Evolutionary conservation across 306 rosid species (phyloP).

Genomic region (Gleditsia sinensis): DNA sequence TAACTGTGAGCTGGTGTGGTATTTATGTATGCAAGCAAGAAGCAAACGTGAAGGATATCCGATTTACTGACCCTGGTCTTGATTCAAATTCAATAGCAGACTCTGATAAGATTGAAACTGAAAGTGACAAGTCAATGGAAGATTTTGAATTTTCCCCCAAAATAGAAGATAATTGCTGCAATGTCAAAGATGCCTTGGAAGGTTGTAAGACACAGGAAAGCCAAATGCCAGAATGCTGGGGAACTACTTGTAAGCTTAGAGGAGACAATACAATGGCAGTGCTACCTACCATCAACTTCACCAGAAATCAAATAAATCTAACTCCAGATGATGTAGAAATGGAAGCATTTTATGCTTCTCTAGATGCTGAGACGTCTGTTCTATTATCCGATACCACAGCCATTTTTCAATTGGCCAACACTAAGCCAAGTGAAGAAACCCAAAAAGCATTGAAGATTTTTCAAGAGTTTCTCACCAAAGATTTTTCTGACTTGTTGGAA

Average conservation of each 20-base stretch:
- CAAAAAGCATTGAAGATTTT: slow-evolving; percentile 20
- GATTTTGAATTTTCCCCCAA: no score
- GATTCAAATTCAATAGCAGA: not conserved
- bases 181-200: slow-evolving; percentile 7
- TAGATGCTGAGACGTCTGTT: slow-evolving; percentile 31
- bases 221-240: not conserved
- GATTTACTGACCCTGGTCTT: slow-evolving; percentile 27
- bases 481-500: slow-evolving; percentile 7
- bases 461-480: slow-evolving; percentile 26
- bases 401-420: slow-evolving; percentile 6
- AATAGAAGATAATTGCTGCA: no score
- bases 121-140: no score
- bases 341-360: slow-evolving; percentile 39
- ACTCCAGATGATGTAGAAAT: slow-evolving; percentile 25
- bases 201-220: not conserved
- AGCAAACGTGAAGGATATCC: slow-evolving; percentile 19
- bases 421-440: slow-evolving; percentile 26
- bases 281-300: not conserved
- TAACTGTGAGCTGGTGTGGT: slow-evolving; percentile 40
- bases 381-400: not conserved
- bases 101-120: slow-evolving; percentile 13
- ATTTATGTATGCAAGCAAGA: slow-evolving; percentile 23
- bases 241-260: not conserved
- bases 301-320: not conserved
- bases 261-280: not conserved